Evolutionary conservation across 768 basidiomycete species (phyloP).

Genomic region (Kwoniella sp.): DNA sequence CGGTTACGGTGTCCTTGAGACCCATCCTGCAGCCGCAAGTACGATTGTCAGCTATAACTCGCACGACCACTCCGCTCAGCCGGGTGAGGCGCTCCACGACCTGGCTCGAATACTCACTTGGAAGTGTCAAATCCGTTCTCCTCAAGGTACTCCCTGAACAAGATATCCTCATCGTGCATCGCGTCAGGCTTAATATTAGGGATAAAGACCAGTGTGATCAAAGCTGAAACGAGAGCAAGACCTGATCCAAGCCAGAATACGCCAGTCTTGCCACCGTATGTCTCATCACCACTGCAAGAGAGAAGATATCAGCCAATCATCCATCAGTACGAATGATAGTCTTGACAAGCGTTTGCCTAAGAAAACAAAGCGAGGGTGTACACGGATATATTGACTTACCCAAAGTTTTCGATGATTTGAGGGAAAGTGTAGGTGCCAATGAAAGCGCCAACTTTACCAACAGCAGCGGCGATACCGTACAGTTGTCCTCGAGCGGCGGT

Average conservation of each 20-base stretch:
- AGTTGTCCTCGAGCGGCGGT: slow-evolving; percentile 63
- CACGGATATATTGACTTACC: slow-evolving; percentile 19
- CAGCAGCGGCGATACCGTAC: slow-evolving; percentile 81
- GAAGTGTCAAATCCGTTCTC: slow-evolving; percentile 76
- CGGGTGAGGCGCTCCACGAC: too few species aligned
- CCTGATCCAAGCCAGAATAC: slow-evolving; percentile 56
- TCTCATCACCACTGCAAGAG: slow-evolving; percentile 55
- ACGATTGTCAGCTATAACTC: too few species aligned
- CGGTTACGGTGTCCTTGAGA: slow-evolving; percentile 22
- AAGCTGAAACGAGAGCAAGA: slow-evolving; percentile 75
- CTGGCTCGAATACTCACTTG: slow-evolving; percentile 34
- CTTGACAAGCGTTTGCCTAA: too few species aligned
- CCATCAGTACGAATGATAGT: too few species aligned
- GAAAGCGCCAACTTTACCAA: slow-evolving; percentile 60
- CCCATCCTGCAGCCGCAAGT: slow-evolving; percentile 23
- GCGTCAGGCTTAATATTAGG: slow-evolving; percentile 73
- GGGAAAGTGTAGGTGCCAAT: slow-evolving; percentile 55
- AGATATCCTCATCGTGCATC: slow-evolving; percentile 73
- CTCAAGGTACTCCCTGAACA: slow-evolving; percentile 80
- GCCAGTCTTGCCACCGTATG: slow-evolving; percentile 66
- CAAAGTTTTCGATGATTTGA: slow-evolving; percentile 44
- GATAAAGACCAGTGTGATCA: slow-evolving; percentile 72
- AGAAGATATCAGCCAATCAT: neutral
- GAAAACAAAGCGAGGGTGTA: too few species aligned
- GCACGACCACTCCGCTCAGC: too few species aligned